Evolutionary conservation across 768 basidiomycete genomes (phyloP).

Genomic region (Panaeolus cyanescens): DNA sequence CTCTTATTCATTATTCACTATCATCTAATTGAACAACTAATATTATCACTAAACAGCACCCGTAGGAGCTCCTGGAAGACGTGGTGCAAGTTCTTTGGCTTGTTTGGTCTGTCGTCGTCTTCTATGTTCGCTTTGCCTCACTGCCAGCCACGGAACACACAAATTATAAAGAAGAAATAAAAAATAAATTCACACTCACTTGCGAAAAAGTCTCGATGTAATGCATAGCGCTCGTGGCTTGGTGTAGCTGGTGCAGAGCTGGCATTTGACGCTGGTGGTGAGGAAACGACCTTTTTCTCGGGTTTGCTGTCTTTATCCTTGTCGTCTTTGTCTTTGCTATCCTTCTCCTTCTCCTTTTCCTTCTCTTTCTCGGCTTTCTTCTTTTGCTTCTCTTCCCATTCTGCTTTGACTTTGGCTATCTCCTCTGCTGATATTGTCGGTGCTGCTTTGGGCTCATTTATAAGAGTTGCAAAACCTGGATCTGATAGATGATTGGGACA

Average conservation of each 20-base stretch:
- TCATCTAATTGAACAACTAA: neutral
- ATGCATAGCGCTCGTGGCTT: slow-evolving; percentile 70
- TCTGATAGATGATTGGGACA: slow-evolving; percentile 84
- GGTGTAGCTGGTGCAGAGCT: slow-evolving; percentile 30
- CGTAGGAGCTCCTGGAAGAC: slow-evolving; percentile 64
- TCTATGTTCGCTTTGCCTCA: slow-evolving; percentile 78
- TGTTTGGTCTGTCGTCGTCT: slow-evolving; percentile 67
- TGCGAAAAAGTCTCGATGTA: slow-evolving; percentile 84
- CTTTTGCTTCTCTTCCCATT: slow-evolving; percentile 78
- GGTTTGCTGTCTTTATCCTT: slow-evolving; percentile 34
- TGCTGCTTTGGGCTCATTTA: slow-evolving; percentile 36
- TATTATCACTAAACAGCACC: slow-evolving; percentile 20
- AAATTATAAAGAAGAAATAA: neutral
- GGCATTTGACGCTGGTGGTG: slow-evolving; percentile 33
- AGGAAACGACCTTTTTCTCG: slow-evolving; percentile 29
- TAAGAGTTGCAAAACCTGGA: slow-evolving; percentile 66
- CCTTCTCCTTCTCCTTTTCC: slow-evolving; percentile 43
- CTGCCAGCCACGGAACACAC: slow-evolving; percentile 27
- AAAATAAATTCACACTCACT: slow-evolving; percentile 33
- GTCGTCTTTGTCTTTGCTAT: slow-evolving; percentile 41
- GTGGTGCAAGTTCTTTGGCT: slow-evolving; percentile 69
- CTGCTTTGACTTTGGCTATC: slow-evolving; percentile 74
- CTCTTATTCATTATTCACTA: neutral
- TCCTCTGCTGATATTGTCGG: slow-evolving; percentile 62
- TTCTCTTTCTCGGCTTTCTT: slow-evolving; percentile 60